Conservation (phyloP, 768 basidiomycete species). For the Fomitopsis pulvina region DNA sequence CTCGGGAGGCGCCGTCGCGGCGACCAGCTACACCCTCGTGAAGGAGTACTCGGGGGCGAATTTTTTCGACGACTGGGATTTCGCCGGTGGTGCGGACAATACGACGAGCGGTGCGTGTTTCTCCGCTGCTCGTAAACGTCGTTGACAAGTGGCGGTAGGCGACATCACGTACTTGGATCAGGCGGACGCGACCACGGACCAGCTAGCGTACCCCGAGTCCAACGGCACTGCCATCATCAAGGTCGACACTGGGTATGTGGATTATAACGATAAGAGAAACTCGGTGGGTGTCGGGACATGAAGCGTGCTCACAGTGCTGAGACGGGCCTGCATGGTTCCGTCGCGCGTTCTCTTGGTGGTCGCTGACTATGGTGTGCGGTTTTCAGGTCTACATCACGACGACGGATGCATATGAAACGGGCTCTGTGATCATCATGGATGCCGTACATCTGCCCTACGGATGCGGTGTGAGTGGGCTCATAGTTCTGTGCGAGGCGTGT, state of each 20-base stretch:
- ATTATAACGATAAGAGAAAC: slow-evolving; percentile 48
- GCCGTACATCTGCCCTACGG: slow-evolving; percentile 46
- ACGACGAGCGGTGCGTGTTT: neutral
- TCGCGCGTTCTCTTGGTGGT: no score
- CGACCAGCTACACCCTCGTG: neutral
- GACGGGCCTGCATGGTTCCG: no score
- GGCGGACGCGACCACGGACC: slow-evolving; percentile 36
- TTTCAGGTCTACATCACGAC: slow-evolving; percentile 37
- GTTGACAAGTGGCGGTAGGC: slow-evolving; percentile 43
- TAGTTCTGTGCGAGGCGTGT: no score
- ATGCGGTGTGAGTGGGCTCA: slow-evolving; percentile 37
- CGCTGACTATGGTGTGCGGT: neutral
- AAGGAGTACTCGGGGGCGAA: slow-evolving; percentile 30
- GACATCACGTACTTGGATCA: slow-evolving; percentile 54
- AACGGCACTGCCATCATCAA: slow-evolving; percentile 62
- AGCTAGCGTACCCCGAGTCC: slow-evolving; percentile 52
- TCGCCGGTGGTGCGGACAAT: slow-evolving; percentile 33
- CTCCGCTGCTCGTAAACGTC: neutral
- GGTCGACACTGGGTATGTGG: slow-evolving; percentile 58
- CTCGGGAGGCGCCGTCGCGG: neutral
- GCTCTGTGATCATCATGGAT: slow-evolving; percentile 41
- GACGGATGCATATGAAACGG: slow-evolving; percentile 32
- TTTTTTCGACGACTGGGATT: slow-evolving; percentile 40
- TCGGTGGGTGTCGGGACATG: slow-evolving; percentile 40
- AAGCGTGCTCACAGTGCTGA: no score